A percentile compares a stretch with the other conserved stretches of the same genome.
These are phyloP conservation scores for Fusarium luffae DNA, from an alignment of 2,329 filamentous ascomycete species.

Conservation along the genomic window DNA sequence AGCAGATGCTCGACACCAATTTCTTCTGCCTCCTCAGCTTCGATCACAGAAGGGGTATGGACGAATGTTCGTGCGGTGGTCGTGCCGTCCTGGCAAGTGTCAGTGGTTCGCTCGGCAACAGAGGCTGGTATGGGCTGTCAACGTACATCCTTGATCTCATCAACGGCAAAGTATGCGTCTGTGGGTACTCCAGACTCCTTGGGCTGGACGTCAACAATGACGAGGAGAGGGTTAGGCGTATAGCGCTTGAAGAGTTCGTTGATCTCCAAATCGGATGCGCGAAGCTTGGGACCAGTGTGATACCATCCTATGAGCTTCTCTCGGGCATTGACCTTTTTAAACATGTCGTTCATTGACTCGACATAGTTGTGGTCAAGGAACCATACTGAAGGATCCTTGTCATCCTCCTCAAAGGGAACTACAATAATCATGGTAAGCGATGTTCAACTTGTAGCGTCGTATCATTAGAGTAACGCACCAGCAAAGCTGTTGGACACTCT, in stretches of 20 bases:
- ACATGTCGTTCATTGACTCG: constrained; percentile 99
- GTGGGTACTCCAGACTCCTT: constrained; percentile 98
- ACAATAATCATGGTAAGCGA: constrained; percentile 36
- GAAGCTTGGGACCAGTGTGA: constrained; percentile 95
- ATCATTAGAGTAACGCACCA: constrained; percentile 63
- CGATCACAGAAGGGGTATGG: constrained; percentile 97
- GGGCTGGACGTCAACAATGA: constrained; percentile 98
- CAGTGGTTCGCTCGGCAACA: constrained; percentile 3
- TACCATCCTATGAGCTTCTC: constrained; percentile 99
- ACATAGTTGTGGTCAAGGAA: constrained; percentile 99
- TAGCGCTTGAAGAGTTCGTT: constrained; percentile 99
- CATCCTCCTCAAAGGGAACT: constrained; percentile 99
- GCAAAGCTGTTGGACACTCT: constrained; percentile 99
- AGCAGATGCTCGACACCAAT: constrained; percentile 98
- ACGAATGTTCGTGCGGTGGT: constrained; percentile 98
- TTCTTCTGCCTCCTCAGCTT: constrained; percentile 98
- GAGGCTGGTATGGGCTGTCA: neutral
- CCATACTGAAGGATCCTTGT: constrained; percentile 98
- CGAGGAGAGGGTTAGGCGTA: constrained; percentile 93
- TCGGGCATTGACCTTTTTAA: constrained; percentile 99
- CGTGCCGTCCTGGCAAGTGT: constrained; percentile 82
- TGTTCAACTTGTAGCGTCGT: constrained; percentile 6
- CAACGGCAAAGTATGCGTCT: constrained; percentile 98
- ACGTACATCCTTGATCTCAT: constrained; percentile 98
- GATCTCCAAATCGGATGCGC: constrained; percentile 97